Base-by-base conservation (phyloP, 192 early-diverging fungal genomes). In the Chytriomyces sp. region DNA sequence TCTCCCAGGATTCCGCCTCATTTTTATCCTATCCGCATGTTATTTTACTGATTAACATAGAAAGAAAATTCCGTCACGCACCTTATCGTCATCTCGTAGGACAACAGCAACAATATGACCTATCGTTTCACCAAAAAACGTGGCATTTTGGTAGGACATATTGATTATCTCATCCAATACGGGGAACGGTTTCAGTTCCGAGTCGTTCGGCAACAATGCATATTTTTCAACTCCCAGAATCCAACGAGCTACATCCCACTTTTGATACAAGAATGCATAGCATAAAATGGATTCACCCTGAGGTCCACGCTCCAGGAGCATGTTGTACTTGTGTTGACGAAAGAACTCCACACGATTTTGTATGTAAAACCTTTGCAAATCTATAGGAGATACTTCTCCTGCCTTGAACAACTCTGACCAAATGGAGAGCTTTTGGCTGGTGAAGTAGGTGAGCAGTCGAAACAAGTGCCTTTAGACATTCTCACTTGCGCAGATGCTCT, bases 281-380 rank as follows among this genome's bases (percentile, higher is more conserved):
- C 66, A 68, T 8, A 68, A 53, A 38, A 68, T 28, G 26, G 66
- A 68, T 56, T 68, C 66, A 14, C 66, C 66, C 5, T 68, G 32
- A 8, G 54, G n/a, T 3, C 66, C 66, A 8, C 66, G 66, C 34
- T 68, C 66, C 3, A 68, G 54, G 22, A 68, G 66, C 66, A 68
- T 68, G 26, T 68, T 39, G 53, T 33, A 68, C 28, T 28, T 28
- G 36, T 68, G 66, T n/a, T 7, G 17, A 5, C 30, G 26, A 34
- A 68, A 56, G 66, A 68, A 68, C 2, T 19, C 17, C 6, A 8
- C 6, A 10, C 34, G 19, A 36, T 68, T 19, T 22, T 31, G 1
- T 30, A 37, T 22, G 53, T 68, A 68, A 34, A 34, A 68, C 1
- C 7, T 7, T 39, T 39, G 33, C 30, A 68, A 68, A 56, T 39